Base-by-base conservation (phyloP, 148 eudicot species). In the Amaranthus cruentus region DNA sequence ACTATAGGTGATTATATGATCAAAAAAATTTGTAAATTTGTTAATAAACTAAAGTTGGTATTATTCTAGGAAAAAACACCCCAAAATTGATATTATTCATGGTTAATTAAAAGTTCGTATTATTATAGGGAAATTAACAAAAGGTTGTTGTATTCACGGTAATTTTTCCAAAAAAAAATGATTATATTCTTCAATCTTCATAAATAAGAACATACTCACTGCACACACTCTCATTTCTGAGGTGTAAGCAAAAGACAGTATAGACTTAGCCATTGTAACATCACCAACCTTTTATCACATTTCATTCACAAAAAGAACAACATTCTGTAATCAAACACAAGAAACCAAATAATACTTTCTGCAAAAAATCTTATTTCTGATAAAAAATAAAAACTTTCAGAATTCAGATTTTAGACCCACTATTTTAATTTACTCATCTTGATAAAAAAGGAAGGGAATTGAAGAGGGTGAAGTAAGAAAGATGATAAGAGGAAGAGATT, bases 401-500 rank as follows among this genome's bases (percentile, higher is more conserved):
- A 28, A 28, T 28, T 28, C 38, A 28, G 38, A 28, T 28, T 28
- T 28, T 28, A 28, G 51, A n/a, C 52, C 52, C 28, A n/a, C 59
- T 3, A 9, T 51, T 51, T 11, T 4, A 50, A 4, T 47, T 18
- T 13, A 12, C 54, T 51, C 71, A 7, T 4, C 3, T 47, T 14
- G 50, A 10, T 21, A 15, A 59, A 15, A 55, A 56, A 46, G 2
- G 4, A n/a, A 7, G 12, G 73, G 13, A 53, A 38, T 28, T 28
- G 14, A 53, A 11, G 7, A 48, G 0, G 48, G 9, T 4, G 43
- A 5, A 59, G 6, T 9, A 43, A 49, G 10, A 52, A 75, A 18
- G 68, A 82, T 82, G 75, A 62, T 62, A 51, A n/a, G 53, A 49
- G 77, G 53, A 73, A 78, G 73, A 75, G 75, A 51, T 38, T 38